These are phyloP conservation scores for Aspergillus kassunensis DNA, from an alignment of 495 filamentous ascomycete genomes.

Conservation along the genomic window DNA sequence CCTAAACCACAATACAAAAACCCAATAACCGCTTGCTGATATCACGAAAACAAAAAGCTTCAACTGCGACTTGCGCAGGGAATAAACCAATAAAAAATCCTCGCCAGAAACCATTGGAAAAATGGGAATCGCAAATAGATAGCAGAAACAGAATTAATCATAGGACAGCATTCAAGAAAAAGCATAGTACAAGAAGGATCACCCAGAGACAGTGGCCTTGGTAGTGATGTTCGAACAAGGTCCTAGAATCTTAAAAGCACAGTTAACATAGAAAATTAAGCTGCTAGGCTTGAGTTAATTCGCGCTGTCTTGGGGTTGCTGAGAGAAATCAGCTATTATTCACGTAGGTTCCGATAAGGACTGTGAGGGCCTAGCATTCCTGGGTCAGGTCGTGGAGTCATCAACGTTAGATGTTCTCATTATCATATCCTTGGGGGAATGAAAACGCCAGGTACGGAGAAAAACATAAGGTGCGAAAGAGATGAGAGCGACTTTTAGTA, in stretches of 20 bases:
- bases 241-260: too few species aligned
- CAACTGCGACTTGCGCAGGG: constrained; percentile 13
- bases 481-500: constrained; percentile 29
- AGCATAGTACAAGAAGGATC: constrained; percentile 22
- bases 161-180: constrained; percentile 19
- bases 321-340: constrained; percentile 11
- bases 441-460: constrained; percentile 9
- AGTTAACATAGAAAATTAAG: constrained; percentile 22
- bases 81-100: constrained; percentile 9
- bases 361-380: constrained; percentile 5
- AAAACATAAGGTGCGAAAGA: constrained; percentile 6
- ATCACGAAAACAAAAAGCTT: constrained; percentile 17
- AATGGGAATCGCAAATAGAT: constrained; percentile 11
- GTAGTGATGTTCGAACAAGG: not conserved
- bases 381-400: constrained; percentile 18
- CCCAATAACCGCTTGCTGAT: constrained; percentile 22
- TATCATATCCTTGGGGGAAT: constrained; percentile 13
- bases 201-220: not conserved
- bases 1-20: constrained; percentile 9
- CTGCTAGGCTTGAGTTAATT: constrained; percentile 3
- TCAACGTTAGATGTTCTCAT: constrained; percentile 22
- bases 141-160: constrained; percentile 8
- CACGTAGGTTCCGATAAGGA: not conserved
- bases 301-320: constrained; percentile 5
- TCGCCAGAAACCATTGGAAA: constrained; percentile 8